Conservation (phyloP, 371 early-diverging fungal genomes). For the Mortierella polycephala region DNA sequence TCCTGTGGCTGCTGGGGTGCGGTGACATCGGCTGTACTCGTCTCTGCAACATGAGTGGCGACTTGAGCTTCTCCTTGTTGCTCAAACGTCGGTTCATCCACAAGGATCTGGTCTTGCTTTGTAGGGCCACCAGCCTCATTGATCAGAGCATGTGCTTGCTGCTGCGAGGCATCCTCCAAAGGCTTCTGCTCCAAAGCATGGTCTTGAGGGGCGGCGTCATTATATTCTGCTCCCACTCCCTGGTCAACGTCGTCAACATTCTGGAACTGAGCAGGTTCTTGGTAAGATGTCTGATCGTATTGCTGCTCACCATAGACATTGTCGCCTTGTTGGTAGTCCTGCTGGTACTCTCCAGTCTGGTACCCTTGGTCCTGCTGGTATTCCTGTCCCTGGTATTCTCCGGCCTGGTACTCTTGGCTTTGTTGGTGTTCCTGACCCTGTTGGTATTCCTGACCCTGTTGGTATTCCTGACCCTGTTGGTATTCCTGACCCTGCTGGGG, state of each 20-base stretch:
- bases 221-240: conserved; percentile 21
- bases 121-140: conserved; percentile 1
- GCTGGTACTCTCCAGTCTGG: neutral
- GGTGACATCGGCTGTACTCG: no score
- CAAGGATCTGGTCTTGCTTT: conserved; percentile 1
- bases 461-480: neutral
- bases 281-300: conserved; percentile 19
- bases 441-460: conserved; percentile 5
- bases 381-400: conserved; percentile 4
- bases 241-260: conserved; percentile 15
- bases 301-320: conserved; percentile 21
- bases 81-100: conserved; percentile 26
- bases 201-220: conserved; percentile 11
- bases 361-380: conserved; percentile 2
- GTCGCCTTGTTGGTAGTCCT: conserved; percentile 30
- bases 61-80: conserved; percentile 8
- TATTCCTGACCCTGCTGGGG: conserved; percentile 11
- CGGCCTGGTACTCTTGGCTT: conserved; percentile 37
- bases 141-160: neutral
- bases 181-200: conserved; percentile 5
- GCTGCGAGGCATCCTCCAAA: neutral
- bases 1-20: no score
- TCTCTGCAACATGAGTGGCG: conserved; percentile 4
- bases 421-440: neutral
- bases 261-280: conserved; percentile 15